Evolutionary conservation across 345 rosid genomes (phyloP).

Genomic region (Pugionium cornutum): DNA sequence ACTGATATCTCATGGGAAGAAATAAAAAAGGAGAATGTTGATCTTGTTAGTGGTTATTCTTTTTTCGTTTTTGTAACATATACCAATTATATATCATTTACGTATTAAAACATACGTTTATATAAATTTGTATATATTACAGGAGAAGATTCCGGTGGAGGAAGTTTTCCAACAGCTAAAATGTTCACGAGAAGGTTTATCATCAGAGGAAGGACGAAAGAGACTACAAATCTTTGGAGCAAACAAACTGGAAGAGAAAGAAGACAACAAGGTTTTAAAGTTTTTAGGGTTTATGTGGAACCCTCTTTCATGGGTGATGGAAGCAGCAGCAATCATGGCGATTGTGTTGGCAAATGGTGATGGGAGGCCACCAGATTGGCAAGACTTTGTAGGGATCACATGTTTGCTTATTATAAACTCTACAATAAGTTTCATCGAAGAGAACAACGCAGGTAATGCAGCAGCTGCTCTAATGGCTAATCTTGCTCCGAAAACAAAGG

Average conservation of each 20-base stretch:
- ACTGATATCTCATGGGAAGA: slow-evolving; percentile 42
- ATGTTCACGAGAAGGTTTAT: slow-evolving; percentile 63
- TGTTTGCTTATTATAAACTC: slow-evolving; percentile 70
- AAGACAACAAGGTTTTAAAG: slow-evolving; percentile 65
- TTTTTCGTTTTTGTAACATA: not conserved
- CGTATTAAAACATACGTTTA: not conserved
- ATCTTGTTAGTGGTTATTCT: slow-evolving; percentile 30
- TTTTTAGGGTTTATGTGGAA: slow-evolving; percentile 88
- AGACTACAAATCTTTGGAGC: slow-evolving; percentile 67
- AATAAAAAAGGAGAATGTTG: slow-evolving; percentile 40
- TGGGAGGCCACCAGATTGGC: slow-evolving; percentile 59
- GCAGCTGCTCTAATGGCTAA: slow-evolving; percentile 89
- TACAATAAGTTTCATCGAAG: slow-evolving; percentile 82
- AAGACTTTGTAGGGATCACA: slow-evolving; percentile 45
- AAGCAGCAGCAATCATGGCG: slow-evolving; percentile 83
- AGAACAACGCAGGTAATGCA: slow-evolving; percentile 84
- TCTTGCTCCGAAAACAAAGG: slow-evolving; percentile 81
- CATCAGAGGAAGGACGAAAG: slow-evolving; percentile 58
- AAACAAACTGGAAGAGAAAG: slow-evolving; percentile 78
- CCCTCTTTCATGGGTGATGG: slow-evolving; percentile 92
- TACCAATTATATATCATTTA: not conserved
- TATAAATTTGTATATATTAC: not conserved
- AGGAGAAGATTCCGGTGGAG: slow-evolving; percentile 63
- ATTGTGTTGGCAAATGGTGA: slow-evolving; percentile 79
- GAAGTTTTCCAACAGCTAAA: slow-evolving; percentile 69